Percentiles rank a stretch among this genome's conserved stretches.
Evolutionary conservation across 2,329 filamentous ascomycete species (phyloP).

Genomic region (Pseudocercospora ulei): DNA sequence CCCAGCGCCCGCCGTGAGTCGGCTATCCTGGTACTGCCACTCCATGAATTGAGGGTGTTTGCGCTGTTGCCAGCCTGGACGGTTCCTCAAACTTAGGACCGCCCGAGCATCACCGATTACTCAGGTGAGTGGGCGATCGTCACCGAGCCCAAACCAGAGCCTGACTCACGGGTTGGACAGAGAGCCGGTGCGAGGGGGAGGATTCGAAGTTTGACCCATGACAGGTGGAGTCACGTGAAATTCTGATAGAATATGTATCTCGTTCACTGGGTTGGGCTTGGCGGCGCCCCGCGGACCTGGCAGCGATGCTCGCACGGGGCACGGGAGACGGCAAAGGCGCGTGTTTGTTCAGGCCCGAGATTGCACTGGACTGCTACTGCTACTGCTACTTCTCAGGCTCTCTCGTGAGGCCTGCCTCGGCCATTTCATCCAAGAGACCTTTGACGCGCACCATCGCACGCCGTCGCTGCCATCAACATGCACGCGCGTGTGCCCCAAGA

Average conservation of each 20-base stretch:
- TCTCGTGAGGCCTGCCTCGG: constrained; percentile 1
- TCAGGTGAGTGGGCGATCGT: constrained; percentile 47
- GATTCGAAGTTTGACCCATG: constrained; percentile 31
- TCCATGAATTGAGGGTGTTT: constrained; percentile 47
- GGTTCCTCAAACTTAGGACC: constrained; percentile 46
- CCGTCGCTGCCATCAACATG: constrained; percentile 4
- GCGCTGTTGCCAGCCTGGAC: constrained; percentile 53
- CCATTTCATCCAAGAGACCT: not conserved
- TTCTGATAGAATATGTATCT: constrained; percentile 7
- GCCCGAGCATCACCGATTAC: constrained; percentile 47
- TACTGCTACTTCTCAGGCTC: constrained; percentile 2
- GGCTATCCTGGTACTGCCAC: constrained; percentile 49
- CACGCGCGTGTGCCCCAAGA: no score
- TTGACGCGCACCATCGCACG: not conserved
- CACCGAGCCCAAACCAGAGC: constrained; percentile 50
- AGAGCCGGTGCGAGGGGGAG: constrained; percentile 19
- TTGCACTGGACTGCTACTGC: not conserved
- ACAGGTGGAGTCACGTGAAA: constrained; percentile 29
- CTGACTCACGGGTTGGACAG: constrained; percentile 30
- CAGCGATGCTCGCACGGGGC: no score
- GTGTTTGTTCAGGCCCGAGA: no score
- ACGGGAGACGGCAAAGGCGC: no score
- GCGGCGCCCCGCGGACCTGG: no score
- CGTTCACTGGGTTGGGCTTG: not conserved
- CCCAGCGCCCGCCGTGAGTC: constrained; percentile 32